A percentile compares a stretch with the other conserved stretches of the same genome.
Evolutionary conservation across 208 protist genomes (phyloP).

Genomic region (Trypanosoma brucei): DNA sequence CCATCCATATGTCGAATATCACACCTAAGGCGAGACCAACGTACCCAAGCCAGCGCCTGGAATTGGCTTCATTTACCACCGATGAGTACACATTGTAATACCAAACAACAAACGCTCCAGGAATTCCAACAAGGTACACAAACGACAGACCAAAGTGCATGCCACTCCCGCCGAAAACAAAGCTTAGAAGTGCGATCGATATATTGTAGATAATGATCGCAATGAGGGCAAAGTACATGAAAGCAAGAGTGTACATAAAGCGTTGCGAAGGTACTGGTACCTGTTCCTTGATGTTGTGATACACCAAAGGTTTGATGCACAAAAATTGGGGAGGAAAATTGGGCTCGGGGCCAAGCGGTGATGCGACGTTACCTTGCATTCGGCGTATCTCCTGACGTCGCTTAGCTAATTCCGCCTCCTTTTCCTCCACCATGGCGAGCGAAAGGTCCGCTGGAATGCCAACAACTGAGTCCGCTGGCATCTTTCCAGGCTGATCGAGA

Average conservation of each 20-base stretch:
- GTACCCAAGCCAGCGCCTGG: conserved; percentile 45
- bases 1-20: conserved; percentile 79
- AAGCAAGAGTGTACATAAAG: conserved; percentile 80
- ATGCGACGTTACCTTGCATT: conserved; percentile 25
- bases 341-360: conserved; percentile 37
- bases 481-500: neutral
- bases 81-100: conserved; percentile 81
- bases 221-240: conserved; percentile 59
- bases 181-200: conserved; percentile 37
- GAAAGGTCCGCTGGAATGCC: conserved; percentile 30
- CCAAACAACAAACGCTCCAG: conserved; percentile 75
- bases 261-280: conserved; percentile 63
- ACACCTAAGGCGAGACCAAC: conserved; percentile 63
- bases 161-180: conserved; percentile 47
- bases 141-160: conserved; percentile 81
- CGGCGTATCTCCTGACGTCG: conserved; percentile 40
- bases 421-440: conserved; percentile 67
- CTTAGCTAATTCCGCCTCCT: conserved; percentile 60
- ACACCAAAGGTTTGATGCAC: conserved; percentile 79
- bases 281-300: conserved; percentile 80
- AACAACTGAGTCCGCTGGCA: neutral
- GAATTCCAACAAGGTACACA: conserved; percentile 75
- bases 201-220: conserved; percentile 80
- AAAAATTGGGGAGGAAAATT: conserved; percentile 84
- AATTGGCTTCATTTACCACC: conserved; percentile 26